Conservation (phyloP, 768 basidiomycete species). For the Amanita phalloides region DNA sequence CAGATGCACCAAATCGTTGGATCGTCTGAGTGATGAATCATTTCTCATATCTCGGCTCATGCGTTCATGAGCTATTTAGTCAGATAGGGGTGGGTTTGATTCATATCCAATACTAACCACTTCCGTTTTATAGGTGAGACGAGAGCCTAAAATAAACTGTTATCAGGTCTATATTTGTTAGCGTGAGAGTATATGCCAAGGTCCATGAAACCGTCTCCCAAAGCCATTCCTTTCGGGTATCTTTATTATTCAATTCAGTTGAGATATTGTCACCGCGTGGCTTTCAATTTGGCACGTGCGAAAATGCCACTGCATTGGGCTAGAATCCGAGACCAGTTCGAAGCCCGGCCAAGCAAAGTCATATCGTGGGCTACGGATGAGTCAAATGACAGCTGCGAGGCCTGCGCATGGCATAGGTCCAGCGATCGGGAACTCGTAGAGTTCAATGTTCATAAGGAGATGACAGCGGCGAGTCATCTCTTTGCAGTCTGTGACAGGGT, state of each 20-base stretch:
- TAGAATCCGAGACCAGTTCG: neutral
- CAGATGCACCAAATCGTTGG: neutral
- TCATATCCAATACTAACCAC: neutral
- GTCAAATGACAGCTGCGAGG: neutral
- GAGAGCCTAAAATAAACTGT: neutral
- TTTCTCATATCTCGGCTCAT: neutral
- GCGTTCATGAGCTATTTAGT: neutral
- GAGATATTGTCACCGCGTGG: no score
- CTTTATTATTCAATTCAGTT: no score
- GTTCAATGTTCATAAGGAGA: neutral
- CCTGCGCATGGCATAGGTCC: neutral
- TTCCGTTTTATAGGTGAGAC: neutral
- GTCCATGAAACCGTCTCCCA: no score
- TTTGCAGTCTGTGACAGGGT: neutral
- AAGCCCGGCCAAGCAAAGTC: neutral
- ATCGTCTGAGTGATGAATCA: neutral
- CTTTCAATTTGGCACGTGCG: neutral
- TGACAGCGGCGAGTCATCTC: neutral
- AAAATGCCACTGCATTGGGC: neutral
- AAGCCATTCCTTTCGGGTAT: no score
- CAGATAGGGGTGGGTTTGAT: constrained; percentile 2
- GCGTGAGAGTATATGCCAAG: neutral
- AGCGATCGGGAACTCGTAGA: neutral
- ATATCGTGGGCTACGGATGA: neutral
- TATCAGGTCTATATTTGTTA: neutral